Conservation (phyloP, 2,329 filamentous ascomycete genomes). For the Byssothecium circinans region DNA sequence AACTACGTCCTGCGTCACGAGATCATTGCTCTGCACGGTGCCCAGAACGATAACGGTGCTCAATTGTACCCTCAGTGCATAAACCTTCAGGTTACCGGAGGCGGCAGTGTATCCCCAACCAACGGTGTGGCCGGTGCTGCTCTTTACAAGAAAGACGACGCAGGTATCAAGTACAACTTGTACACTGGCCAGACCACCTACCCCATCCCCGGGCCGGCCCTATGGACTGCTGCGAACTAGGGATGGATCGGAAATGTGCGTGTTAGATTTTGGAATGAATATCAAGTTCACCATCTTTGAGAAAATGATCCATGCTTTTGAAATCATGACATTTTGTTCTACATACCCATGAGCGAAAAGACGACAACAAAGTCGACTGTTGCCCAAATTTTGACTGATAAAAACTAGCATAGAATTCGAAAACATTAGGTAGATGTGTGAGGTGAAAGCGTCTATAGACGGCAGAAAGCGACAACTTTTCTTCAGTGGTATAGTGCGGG, state of each 20-base stretch:
- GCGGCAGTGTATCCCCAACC: constrained; percentile 43
- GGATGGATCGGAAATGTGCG: too few relatives aligned
- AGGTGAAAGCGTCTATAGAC: too few relatives aligned
- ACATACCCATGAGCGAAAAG: too few relatives aligned
- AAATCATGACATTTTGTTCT: constrained; percentile 18
- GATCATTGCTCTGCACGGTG: constrained; percentile 53
- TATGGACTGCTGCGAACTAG: constrained; percentile 40
- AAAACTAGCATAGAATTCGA: too few relatives aligned
- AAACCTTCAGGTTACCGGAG: constrained; percentile 53
- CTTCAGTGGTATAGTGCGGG: too few relatives aligned
- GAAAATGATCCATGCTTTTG: neutral
- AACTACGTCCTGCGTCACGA: constrained; percentile 60
- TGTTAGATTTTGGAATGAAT: too few relatives aligned
- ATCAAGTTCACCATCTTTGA: too few relatives aligned
- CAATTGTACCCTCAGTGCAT: constrained; percentile 58
- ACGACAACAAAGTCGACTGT: too few relatives aligned
- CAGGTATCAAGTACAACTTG: constrained; percentile 49
- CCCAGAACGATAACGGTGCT: constrained; percentile 49
- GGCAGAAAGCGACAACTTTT: too few relatives aligned
- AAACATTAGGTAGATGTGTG: too few relatives aligned
- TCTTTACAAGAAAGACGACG: constrained; percentile 47
- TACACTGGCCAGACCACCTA: constrained; percentile 40
- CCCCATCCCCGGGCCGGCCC: constrained; percentile 40
- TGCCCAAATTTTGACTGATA: too few relatives aligned
- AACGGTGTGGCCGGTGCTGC: constrained; percentile 43